A percentile compares a stretch with the other conserved stretches of the same genome.
Conservation (phyloP, 148 eudicot species). For the Gaultheria prostrata region DNA sequence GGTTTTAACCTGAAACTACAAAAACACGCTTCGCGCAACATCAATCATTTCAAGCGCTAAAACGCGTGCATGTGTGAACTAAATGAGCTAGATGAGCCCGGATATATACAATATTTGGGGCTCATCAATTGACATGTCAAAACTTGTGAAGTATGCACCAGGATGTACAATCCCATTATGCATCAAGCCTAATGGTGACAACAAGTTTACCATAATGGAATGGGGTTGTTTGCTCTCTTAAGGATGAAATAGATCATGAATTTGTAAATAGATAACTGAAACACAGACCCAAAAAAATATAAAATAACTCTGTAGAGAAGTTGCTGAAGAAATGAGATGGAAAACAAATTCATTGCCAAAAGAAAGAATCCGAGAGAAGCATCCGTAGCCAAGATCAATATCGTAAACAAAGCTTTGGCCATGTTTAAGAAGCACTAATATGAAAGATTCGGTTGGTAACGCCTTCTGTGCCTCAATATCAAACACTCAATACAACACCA, state of each 20-base stretch:
- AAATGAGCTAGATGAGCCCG: too few relatives aligned
- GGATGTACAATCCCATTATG: too few relatives aligned
- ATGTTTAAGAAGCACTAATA: not conserved
- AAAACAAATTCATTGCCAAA: not conserved
- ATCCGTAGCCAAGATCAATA: not conserved
- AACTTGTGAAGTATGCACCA: too few relatives aligned
- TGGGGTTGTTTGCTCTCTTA: not conserved
- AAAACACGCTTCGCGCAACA: too few relatives aligned
- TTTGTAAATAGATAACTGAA: not conserved
- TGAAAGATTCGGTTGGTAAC: not conserved
- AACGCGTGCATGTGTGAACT: too few relatives aligned
- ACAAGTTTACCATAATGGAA: not conserved
- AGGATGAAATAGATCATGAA: not conserved
- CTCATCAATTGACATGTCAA: not conserved
- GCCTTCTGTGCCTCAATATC: not conserved
- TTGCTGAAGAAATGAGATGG: not conserved
- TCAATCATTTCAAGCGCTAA: too few relatives aligned
- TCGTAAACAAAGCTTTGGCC: not conserved
- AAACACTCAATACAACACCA: not conserved
- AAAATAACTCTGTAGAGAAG: not conserved
- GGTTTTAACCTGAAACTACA: too few relatives aligned
- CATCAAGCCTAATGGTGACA: too few relatives aligned
- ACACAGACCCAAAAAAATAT: not conserved
- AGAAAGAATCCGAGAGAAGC: not conserved
- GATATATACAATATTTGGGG: too few relatives aligned